Conservation (phyloP, 345 rosid genomes). For the Hypericum perforatum region DNA sequence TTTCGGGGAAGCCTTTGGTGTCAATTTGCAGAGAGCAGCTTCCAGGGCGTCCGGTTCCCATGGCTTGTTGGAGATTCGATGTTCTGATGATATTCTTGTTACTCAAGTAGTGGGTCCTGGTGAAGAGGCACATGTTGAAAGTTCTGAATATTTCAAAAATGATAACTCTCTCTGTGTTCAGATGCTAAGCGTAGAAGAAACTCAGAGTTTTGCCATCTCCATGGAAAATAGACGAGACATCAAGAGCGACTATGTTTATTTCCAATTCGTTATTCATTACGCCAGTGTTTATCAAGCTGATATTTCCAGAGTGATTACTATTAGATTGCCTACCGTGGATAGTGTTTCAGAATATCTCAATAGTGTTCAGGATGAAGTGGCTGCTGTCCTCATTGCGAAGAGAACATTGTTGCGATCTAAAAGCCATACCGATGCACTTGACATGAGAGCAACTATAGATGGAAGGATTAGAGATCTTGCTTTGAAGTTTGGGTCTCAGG, state of each 20-base stretch:
- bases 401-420: constrained; percentile 75
- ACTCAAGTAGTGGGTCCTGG: constrained; percentile 97
- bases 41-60: constrained; percentile 73
- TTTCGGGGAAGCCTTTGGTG: constrained; percentile 97
- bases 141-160: constrained; percentile 58
- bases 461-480: constrained; percentile 92
- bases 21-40: constrained; percentile 92
- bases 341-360: constrained; percentile 76
- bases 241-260: constrained; percentile 53
- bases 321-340: constrained; percentile 73
- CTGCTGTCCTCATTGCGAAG: constrained; percentile 82
- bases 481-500: constrained; percentile 63
- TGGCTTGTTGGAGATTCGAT: constrained; percentile 83
- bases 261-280: constrained; percentile 76
- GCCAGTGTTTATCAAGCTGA: constrained; percentile 82
- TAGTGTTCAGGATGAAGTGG: constrained; percentile 78
- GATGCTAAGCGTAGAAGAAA: constrained; percentile 86
- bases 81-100: constrained; percentile 85
- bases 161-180: constrained; percentile 60
- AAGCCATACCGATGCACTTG: constrained; percentile 50
- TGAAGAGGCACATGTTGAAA: constrained; percentile 76
- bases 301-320: constrained; percentile 73
- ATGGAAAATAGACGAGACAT: constrained; percentile 85
- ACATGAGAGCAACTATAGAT: constrained; percentile 65
- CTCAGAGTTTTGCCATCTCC: constrained; percentile 78